Percentiles rank a stretch among this genome's conserved stretches.
These are phyloP conservation scores for Pseudogymnoascus pannorum DNA, from an alignment of 2,329 filamentous ascomycete species.

Conservation along the genomic window DNA sequence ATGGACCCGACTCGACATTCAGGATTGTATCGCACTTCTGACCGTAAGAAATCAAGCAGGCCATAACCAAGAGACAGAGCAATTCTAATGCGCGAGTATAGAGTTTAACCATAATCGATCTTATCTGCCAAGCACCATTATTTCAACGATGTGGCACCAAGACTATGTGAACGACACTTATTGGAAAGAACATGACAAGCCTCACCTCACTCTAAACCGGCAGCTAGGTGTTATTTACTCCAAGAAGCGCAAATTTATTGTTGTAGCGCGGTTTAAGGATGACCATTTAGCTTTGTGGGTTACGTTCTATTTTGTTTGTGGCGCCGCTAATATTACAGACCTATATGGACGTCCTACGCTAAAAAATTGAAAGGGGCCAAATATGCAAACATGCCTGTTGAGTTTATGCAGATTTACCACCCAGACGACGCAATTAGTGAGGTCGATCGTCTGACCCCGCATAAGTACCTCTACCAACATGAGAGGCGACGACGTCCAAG, in stretches of 20 bases:
- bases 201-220: neutral
- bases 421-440: too few species aligned
- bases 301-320: neutral
- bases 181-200: neutral
- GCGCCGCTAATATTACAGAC: neutral
- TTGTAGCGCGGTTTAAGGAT: neutral
- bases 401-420: neutral
- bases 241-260: neutral
- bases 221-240: neutral
- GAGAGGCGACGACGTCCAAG: neutral
- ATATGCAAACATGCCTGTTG: neutral
- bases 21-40: neutral
- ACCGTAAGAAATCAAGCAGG: neutral
- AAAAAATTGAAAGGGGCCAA: neutral
- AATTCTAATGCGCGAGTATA: neutral
- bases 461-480: neutral
- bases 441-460: too few species aligned
- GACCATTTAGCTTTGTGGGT: neutral
- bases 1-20: neutral
- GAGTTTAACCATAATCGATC: neutral
- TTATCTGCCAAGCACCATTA: neutral
- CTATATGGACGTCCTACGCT: neutral
- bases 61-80: neutral
- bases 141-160: neutral
- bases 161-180: neutral